phyloP scores from a whole-genome alignment of 2,329 filamentous ascomycete genomes.

The Trichoderma sp. region DNA sequence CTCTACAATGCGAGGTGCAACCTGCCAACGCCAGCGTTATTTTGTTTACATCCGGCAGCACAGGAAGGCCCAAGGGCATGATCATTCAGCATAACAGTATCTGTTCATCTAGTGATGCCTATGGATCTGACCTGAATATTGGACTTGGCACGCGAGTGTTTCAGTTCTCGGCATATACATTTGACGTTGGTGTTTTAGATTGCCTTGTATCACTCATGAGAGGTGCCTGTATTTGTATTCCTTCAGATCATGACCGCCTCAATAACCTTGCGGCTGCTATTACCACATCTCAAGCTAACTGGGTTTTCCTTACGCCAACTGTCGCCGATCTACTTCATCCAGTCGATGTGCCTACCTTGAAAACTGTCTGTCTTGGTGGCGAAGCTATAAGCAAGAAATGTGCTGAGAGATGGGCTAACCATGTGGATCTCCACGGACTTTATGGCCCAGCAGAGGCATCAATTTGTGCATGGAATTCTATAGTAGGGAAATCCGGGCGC shows the following conservation, averaged over 20 bases:
- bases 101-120: constrained; percentile 9
- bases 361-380: constrained; percentile 11
- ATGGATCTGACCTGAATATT: constrained; percentile 8
- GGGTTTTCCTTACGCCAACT: constrained; percentile 22
- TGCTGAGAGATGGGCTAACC: background rate
- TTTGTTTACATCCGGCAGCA: constrained; percentile 15
- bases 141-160: constrained; percentile 16
- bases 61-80: constrained; percentile 9
- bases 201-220: constrained; percentile 21
- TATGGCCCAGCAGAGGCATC: constrained; percentile 19
- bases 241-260: constrained; percentile 20
- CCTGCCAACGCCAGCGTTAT: constrained; percentile 8
- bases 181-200: constrained; percentile 25
- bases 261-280: constrained; percentile 22
- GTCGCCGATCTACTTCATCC: constrained; percentile 20
- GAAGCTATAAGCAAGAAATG: constrained; percentile 15
- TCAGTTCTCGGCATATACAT: constrained; percentile 25
- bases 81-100: constrained; percentile 16
- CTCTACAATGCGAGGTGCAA: background rate
- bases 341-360: background rate
- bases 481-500: background rate
- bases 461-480: constrained; percentile 9
- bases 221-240: constrained; percentile 25
- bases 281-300: background rate
- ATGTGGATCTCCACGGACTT: background rate